Conservation (phyloP, 2,329 filamentous ascomycete species). For the Sarocladiaceae sp. region DNA sequence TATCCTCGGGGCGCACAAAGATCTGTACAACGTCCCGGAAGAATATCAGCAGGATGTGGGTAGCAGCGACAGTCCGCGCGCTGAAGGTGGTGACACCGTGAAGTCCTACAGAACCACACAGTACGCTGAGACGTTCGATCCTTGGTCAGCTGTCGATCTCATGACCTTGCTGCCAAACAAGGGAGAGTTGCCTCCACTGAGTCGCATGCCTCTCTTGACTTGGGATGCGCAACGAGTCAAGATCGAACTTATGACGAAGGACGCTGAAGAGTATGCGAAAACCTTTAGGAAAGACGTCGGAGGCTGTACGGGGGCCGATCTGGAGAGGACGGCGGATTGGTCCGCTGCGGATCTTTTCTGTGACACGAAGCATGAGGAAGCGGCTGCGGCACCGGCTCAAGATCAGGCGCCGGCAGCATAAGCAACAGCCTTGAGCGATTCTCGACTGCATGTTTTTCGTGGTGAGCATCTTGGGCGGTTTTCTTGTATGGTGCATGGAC, state of each 20-base stretch:
- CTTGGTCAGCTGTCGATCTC: constrained; percentile 38
- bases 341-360: constrained; percentile 65
- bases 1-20: constrained; percentile 72
- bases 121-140: constrained; percentile 28
- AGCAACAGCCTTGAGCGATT: not conserved
- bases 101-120: constrained; percentile 7
- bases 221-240: constrained; percentile 53
- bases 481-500: not conserved
- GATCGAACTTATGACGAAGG: constrained; percentile 33
- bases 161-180: constrained; percentile 43
- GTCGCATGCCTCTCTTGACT: constrained; percentile 54
- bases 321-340: constrained; percentile 22
- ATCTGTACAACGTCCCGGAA: constrained; percentile 70
- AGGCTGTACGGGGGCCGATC: constrained; percentile 48
- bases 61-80: constrained; percentile 9
- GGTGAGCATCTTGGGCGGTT: not conserved
- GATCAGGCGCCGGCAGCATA: not conserved
- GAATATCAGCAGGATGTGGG: constrained; percentile 43
- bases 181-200: constrained; percentile 38
- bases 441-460: too few species aligned
- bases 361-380: constrained; percentile 24
- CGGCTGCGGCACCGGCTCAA: not conserved
- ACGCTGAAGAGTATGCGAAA: constrained; percentile 48
- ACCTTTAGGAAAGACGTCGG: constrained; percentile 63
- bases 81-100: constrained; percentile 16